Percentiles rank a stretch among this genome's conserved stretches.
These are phyloP conservation scores for Artemisia princeps DNA, from an alignment of 140 eudicot species.

Conservation along the genomic window DNA sequence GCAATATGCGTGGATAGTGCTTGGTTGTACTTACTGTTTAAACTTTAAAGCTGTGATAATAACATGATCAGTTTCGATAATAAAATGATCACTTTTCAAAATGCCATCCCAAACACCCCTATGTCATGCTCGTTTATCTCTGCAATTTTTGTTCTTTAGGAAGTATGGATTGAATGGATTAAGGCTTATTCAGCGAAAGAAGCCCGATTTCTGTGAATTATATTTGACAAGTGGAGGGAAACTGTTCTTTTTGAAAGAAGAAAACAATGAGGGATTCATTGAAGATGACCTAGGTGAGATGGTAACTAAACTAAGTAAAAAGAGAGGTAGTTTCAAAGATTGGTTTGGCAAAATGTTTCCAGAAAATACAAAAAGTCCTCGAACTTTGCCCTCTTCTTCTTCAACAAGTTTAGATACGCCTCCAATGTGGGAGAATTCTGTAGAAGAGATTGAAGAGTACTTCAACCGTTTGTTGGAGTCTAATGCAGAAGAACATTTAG, in stretches of 20 bases:
- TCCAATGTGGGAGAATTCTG: constrained; percentile 49
- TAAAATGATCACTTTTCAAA: too few species aligned
- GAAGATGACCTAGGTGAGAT: constrained; percentile 59
- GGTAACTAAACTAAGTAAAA: constrained; percentile 36
- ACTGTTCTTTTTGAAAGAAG: constrained; percentile 48
- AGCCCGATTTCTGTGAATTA: constrained; percentile 65
- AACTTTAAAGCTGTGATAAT: too few species aligned
- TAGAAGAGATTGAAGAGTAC: constrained; percentile 52
- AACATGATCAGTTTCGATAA: too few species aligned
- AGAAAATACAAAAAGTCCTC: constrained; percentile 29
- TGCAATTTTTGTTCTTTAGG: constrained; percentile 31
- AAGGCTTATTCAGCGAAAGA: constrained; percentile 40
- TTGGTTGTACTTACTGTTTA: too few species aligned
- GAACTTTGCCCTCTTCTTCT: constrained; percentile 35
- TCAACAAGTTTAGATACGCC: constrained; percentile 28
- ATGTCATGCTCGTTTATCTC: background rate
- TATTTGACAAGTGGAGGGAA: constrained; percentile 56
- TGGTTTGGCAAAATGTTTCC: constrained; percentile 59
- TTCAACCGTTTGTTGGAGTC: constrained; percentile 37
- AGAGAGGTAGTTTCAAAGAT: constrained; percentile 38
- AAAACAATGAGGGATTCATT: constrained; percentile 38
- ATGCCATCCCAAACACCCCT: too few species aligned
- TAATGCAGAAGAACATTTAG: constrained; percentile 33
- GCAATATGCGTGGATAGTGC: too few species aligned
- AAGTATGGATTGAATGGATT: constrained; percentile 37